A percentile compares a stretch with the other conserved stretches of the same genome.
Evolutionary conservation across 352 stramenopile species (phyloP).

Genomic region (Globisporangium cystogenes): DNA sequence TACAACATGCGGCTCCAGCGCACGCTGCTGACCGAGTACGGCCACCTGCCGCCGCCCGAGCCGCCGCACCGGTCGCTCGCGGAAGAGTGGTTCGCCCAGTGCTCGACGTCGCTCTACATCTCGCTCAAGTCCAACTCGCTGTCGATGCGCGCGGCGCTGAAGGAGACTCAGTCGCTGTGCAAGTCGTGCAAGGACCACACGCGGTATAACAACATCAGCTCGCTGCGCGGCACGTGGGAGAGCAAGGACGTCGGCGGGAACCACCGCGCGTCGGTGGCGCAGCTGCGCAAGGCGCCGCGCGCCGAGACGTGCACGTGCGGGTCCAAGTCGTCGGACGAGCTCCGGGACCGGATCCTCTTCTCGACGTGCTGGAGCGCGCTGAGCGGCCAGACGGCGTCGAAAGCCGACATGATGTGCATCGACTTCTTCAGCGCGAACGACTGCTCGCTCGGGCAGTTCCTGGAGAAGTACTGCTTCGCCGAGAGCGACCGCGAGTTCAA

Average conservation of each 20-base stretch:
- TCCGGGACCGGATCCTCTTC: constrained; percentile 75
- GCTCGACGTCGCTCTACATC: constrained; percentile 76
- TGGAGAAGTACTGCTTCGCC: constrained; percentile 76
- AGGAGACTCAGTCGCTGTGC: constrained; percentile 77
- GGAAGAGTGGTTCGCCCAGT: constrained; percentile 79
- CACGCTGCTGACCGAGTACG: constrained; percentile 46
- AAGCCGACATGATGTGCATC: constrained; percentile 87
- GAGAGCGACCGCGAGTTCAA: constrained; percentile 71
- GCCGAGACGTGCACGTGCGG: constrained; percentile 55
- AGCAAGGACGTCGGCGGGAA: constrained; percentile 9
- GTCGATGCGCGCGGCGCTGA: constrained; percentile 75
- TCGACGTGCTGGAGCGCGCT: constrained; percentile 83
- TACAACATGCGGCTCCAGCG: constrained; percentile 84
- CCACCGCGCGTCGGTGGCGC: constrained; percentile 10
- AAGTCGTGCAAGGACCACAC: constrained; percentile 82
- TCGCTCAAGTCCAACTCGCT: constrained; percentile 84
- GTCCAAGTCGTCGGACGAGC: constrained; percentile 40
- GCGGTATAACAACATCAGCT: constrained; percentile 83
- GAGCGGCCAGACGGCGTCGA: constrained; percentile 67
- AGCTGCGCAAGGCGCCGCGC: background rate
- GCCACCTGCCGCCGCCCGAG: constrained; percentile 48
- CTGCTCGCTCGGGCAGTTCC: constrained; percentile 78
- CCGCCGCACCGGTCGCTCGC: constrained; percentile 56
- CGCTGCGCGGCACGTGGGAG: constrained; percentile 44
- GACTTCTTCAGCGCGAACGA: constrained; percentile 85